Conservation (phyloP, 805 yeast genomes). For the Candida ipomoeae region DNA sequence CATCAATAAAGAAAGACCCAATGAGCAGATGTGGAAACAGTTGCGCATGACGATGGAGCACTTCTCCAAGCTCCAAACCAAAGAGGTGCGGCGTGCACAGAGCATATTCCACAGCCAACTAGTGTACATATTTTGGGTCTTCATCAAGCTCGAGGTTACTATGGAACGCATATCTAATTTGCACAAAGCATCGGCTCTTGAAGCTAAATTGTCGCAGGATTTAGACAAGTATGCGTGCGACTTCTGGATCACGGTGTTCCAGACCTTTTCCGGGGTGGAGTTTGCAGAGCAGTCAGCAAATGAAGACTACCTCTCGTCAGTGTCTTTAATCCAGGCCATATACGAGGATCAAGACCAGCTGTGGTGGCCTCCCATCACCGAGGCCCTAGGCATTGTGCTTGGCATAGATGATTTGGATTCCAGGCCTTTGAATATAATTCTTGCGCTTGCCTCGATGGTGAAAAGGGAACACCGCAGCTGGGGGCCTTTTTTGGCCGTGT, state of each 20-base stretch:
- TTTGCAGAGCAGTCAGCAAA: slow-evolving; percentile 8
- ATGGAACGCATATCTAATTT: not conserved
- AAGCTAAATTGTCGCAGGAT: not conserved
- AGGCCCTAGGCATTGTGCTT: slow-evolving; percentile 16
- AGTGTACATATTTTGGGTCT: slow-evolving; percentile 11
- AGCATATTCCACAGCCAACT: slow-evolving; percentile 12
- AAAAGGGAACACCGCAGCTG: slow-evolving; percentile 19
- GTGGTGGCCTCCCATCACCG: slow-evolving; percentile 28
- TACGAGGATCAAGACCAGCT: slow-evolving; percentile 9
- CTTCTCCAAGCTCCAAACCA: slow-evolving; percentile 16
- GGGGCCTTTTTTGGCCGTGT: slow-evolving; percentile 23
- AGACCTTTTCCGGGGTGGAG: slow-evolving; percentile 14
- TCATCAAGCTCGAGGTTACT: slow-evolving; percentile 7
- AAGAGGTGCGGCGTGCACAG: slow-evolving; percentile 12
- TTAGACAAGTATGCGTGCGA: slow-evolving; percentile 9
- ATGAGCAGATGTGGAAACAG: slow-evolving; percentile 16
- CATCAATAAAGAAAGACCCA: slow-evolving; percentile 26
- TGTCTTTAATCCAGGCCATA: slow-evolving; percentile 19
- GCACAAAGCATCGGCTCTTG: not conserved
- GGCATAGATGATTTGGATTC: not conserved
- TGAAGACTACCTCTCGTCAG: slow-evolving; percentile 16
- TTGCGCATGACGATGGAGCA: slow-evolving; percentile 14
- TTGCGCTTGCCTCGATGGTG: slow-evolving; percentile 14
- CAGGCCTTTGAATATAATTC: not conserved
- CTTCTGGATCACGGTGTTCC: slow-evolving; percentile 23